Percentiles rank a stretch among this genome's conserved stretches.
These are phyloP conservation scores for Linnemannia zychae DNA, from an alignment of 192 early-diverging fungal species.

Conservation along the genomic window DNA sequence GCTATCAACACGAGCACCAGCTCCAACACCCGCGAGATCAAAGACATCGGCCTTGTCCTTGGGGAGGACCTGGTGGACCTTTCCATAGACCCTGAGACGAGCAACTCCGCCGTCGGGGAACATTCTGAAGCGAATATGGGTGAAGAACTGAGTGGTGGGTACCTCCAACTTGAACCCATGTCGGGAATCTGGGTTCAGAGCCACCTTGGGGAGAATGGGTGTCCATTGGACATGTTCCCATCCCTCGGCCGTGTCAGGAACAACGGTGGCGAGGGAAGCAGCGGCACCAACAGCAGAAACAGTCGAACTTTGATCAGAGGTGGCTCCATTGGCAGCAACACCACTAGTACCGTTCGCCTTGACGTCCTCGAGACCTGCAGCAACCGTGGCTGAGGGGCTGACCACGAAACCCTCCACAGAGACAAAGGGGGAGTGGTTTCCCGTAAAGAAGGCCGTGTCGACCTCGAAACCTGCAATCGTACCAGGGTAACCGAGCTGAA, in stretches of 20 bases:
- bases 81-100: constrained; percentile 82
- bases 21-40: constrained; percentile 78
- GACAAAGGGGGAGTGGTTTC: constrained; percentile 90
- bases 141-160: constrained; percentile 63
- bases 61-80: constrained; percentile 69
- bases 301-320: constrained; percentile 6
- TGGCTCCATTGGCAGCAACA: background rate
- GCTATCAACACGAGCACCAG: constrained; percentile 71
- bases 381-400: background rate
- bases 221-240: constrained; percentile 32
- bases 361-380: background rate
- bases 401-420: constrained; percentile 78
- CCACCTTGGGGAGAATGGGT: constrained; percentile 76
- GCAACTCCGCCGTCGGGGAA: constrained; percentile 85
- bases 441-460: constrained; percentile 94
- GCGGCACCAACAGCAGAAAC: constrained; percentile 1
- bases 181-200: constrained; percentile 77
- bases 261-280: background rate
- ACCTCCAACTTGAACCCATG: constrained; percentile 71
- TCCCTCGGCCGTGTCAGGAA: constrained; percentile 12
- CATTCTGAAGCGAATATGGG: constrained; percentile 81
- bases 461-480: constrained; percentile 84
- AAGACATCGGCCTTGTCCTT: constrained; percentile 60
- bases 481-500: constrained; percentile 89
- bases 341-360: background rate